These are phyloP conservation scores for Asclepias syriaca DNA, from an alignment of 257 asterid species.

Conservation along the genomic window DNA sequence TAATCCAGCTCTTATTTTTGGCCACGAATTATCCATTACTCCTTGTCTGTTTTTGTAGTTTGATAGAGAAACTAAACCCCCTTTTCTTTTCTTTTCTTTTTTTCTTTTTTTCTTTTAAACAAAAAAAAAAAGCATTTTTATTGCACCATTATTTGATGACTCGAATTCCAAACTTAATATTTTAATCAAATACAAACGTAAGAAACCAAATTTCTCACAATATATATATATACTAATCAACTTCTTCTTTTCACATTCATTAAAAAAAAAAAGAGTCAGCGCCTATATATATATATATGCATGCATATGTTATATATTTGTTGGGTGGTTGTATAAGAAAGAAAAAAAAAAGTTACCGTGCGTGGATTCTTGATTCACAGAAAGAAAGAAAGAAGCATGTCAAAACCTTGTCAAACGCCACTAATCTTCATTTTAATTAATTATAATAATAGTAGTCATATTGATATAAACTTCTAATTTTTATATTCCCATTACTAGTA, in stretches of 20 bases:
- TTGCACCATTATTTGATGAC: constrained; percentile 15
- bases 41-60: not conserved
- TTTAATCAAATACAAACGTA: not conserved
- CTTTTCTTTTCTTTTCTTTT: not conserved
- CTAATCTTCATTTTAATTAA: not conserved
- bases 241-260: not conserved
- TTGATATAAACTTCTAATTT: too few species aligned
- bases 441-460: too few species aligned
- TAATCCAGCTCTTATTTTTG: constrained; percentile 10
- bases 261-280: too few species aligned
- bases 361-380: not conserved
- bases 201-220: not conserved
- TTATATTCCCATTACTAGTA: too few species aligned
- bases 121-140: too few species aligned
- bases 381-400: not conserved
- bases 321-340: not conserved
- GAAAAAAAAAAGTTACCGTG: too few species aligned
- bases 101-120: not conserved
- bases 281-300: too few species aligned
- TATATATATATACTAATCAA: not conserved
- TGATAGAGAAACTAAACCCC: not conserved
- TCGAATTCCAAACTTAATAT: constrained; percentile 3
- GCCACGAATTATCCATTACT: constrained; percentile 9
- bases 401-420: not conserved
- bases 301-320: not conserved